Conservation (phyloP, 495 filamentous ascomycete species). For the Acidomyces sp. region DNA sequence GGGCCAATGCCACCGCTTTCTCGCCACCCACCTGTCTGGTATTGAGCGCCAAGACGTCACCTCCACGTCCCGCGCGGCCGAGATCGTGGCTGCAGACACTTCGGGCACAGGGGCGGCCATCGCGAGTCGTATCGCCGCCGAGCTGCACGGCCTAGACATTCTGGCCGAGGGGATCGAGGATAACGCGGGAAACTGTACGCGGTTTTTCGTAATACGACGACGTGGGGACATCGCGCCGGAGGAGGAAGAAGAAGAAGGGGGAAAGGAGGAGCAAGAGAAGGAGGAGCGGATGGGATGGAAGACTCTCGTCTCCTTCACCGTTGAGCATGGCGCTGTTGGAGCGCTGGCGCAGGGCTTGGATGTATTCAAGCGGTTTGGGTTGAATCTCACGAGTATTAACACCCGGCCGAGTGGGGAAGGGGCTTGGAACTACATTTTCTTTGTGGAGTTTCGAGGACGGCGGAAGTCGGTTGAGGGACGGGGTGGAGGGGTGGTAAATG, state of each 20-base stretch:
- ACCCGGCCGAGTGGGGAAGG: conserved; percentile 61
- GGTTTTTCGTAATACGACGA: conserved; percentile 62
- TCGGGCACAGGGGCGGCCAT: conserved; percentile 59
- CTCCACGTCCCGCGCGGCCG: conserved; percentile 70
- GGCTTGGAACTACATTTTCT: conserved; percentile 87
- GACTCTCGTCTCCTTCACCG: conserved; percentile 65
- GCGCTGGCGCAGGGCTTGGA: conserved; percentile 67
- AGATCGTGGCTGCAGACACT: conserved; percentile 51
- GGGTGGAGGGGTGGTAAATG: conserved; percentile 35
- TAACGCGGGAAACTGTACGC: conserved; percentile 56
- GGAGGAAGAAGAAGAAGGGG: not conserved
- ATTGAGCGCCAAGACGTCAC: conserved; percentile 72
- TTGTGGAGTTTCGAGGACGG: conserved; percentile 72
- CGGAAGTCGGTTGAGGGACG: conserved; percentile 34
- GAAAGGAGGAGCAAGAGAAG: not conserved
- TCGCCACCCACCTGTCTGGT: conserved; percentile 49
- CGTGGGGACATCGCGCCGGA: not conserved
- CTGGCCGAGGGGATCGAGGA: conserved; percentile 73
- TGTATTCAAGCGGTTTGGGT: conserved; percentile 53
- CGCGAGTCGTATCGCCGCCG: conserved; percentile 57
- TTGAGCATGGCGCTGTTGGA: conserved; percentile 64
- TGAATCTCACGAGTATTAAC: conserved; percentile 87
- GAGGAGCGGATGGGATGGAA: conserved; percentile 36
- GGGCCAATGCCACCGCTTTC: conserved; percentile 76
- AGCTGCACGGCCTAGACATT: conserved; percentile 49